Evolutionary conservation across 345 rosid species (phyloP), one percentile per base, ranked within the genome.

Genomic region (Streptanthus diversifolius): DNA sequence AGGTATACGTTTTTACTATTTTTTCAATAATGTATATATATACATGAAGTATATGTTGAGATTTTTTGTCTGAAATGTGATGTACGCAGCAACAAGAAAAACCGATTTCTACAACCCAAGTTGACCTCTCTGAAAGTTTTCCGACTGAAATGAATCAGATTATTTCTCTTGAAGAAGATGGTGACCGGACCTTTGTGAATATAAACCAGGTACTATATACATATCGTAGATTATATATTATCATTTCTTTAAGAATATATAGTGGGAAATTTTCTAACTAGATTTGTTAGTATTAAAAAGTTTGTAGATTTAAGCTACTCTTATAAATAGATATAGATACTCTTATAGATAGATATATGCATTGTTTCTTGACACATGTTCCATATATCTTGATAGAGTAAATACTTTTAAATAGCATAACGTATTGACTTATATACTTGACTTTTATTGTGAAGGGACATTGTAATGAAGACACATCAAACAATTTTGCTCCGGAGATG

Each of bases 131-230:
- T 52, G 35, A 15, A 64, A 13, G 37, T 14, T 19, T 39, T 49
- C n/a, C 22, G 4, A 12, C 68, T 40, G 76, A 65, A 57, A 17
- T 56, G 24, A 40, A 70, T 56, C 45, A 70, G 55, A 29, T 24
- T 19, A 39, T 57, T 10, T 37, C 76, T 37, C 10, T n/a, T 64
- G 72, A 64, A 47, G 47, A 70, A 14, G 18, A 56, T 30, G 67
- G 32, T 41, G 60, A 17, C 5, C 21, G 61, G 62, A 57, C 41
- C 40, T 37, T 32, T 15, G 40, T 36, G 37, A 70, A 77, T 49
- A 40, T 5, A 29, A 71, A 57, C 37, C 67, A 77, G 80, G 76
- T 71, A 64, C 54, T 57, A 57, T 17, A 56, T 57, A 19, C 25
- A 33, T 51, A 18, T 9, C 17, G 29, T 29, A 51, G 17, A 27